Evolutionary conservation across 73 alveolate genomes (phyloP).

Genomic region (Loxodes magnus): DNA sequence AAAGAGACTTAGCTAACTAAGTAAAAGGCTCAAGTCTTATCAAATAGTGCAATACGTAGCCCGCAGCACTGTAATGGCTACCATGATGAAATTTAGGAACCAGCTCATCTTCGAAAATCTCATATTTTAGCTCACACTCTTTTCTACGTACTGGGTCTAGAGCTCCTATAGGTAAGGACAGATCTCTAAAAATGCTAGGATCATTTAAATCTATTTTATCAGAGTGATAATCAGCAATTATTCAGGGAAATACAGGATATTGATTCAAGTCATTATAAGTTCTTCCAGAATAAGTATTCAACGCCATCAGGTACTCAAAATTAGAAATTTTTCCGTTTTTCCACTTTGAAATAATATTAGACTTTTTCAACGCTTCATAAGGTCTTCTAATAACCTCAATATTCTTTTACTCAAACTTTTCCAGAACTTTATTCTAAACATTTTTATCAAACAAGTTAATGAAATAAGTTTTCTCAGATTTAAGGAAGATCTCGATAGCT

Average conservation of each 20-base stretch:
- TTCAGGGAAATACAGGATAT: conserved; percentile 98
- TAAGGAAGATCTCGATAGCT: conserved; percentile 6
- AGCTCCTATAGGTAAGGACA: conserved; percentile 81
- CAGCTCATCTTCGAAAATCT: neutral
- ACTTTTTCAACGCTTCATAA: conserved; percentile 49
- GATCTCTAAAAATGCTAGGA: conserved; percentile 47
- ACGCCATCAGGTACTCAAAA: conserved; percentile 78
- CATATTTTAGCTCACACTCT: conserved; percentile 16
- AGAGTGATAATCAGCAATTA: conserved; percentile 58
- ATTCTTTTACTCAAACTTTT: neutral
- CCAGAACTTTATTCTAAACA: neutral
- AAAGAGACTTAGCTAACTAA: conserved; percentile 45
- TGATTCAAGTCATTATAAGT: conserved; percentile 80
- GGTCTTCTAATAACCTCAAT: conserved; percentile 12
- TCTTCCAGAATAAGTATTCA: conserved; percentile 79
- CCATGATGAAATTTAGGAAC: conserved; percentile 29
- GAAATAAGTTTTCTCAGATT: neutral
- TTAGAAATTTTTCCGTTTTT: conserved; percentile 79
- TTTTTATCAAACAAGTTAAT: neutral
- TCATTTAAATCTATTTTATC: conserved; percentile 45
- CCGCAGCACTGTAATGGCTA: conserved; percentile 52
- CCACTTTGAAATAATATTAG: conserved; percentile 82
- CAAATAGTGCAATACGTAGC: conserved; percentile 58
- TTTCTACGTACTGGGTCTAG: conserved; percentile 47
- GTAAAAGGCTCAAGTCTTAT: conserved; percentile 81